Base-by-base conservation (phyloP, 192 early-diverging fungal genomes). In the Rhizophagus sp. region DNA sequence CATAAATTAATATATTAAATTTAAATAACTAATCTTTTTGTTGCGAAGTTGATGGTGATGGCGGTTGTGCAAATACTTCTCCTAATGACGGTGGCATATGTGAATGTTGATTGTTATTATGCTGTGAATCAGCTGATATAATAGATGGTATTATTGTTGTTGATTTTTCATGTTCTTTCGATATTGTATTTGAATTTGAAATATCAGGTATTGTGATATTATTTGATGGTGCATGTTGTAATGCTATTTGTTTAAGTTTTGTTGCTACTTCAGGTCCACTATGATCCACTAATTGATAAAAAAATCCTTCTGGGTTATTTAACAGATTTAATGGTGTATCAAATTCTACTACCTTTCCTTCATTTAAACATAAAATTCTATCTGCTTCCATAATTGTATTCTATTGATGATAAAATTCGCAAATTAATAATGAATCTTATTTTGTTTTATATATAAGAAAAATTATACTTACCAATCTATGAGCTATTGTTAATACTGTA, bases 401-500 rank as follows among this genome's bases (percentile, higher is more conserved):
- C 47, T 79, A 15, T 24, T 69, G 50, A 27, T 30, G 67, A 11
- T 27, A 41, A 67, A 30, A 19, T 47, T 36, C 5, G 36, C 36
- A 36, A 36, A 36, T 36, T 36, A 36, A 47, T 30, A 25, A 66
- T 74, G 12, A 47, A 5, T 36, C 7, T 19, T 24, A 39, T 39
- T n/a, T 12, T 8, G 24, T 24, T 39, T 83, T 83, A 57, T 78
- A 71, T 52, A 86, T 70, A 13, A 36, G 11, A 27, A 65, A 1
- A 65, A 61, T 7, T 83, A 81, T 69, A 11, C 84, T 83, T 50
- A 78, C 78, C 34, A 91, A 77, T 65, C 90, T 88, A 65, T 93
- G 92, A 2, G 91, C 91, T 82, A 93, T 91, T 25, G 89, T 91
- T 10, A 93, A 75, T 10, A 93, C 87, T 2, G 91, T 93, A 81